Evolutionary conservation across 2,329 filamentous ascomycete species (phyloP), one percentile per base, ranked within the genome.

Genomic region (Thelonectria blattea): DNA sequence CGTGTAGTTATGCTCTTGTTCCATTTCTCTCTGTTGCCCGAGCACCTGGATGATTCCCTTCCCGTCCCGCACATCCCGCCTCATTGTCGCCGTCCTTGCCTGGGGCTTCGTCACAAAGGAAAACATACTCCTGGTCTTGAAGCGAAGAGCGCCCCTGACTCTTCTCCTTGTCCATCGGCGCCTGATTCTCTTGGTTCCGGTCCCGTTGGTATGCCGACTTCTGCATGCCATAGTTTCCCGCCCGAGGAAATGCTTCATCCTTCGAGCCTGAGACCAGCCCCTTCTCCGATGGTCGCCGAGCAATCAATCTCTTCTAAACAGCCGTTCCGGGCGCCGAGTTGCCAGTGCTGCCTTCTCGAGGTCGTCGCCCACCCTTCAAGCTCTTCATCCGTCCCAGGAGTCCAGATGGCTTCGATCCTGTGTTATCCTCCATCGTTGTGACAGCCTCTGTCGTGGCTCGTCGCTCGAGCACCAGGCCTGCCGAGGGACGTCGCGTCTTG

Each of bases 381-480:
- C 89, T 92, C 83, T 91, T 93, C 79, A 95, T 91, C 56, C 92
- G 86, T 53, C 86, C 91, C 63, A 96, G 74, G 63, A 96, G 88
- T 2, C 91, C 90, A 48, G 85, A 84, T 49, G 75, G 75, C 72
- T 81, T 80, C 67, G 77, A 74, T 67, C 74, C 72, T 65, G 75
- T 76, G 41, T 78, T 80, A 59, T 80, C 79, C 50, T 71, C 71
- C 17, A 72, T 68, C 14, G 73, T 70, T 30, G 75, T 73, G 6
- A 78, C 73, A 11, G 78, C 81, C 65, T 91, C 89, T 15, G 83
- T 79, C 5, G 90, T 92, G 3, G 82, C 75, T 67, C 88, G 85
- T 66, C 90, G 84, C 76, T 92, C 89, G 7, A 92, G 77, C 1
- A 74, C 78, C 9, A 74, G 73, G 7, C 75, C 75, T 2, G 65